Conservation (phyloP, 208 protist genomes). For the Tritrichomonas musculus region DNA sequence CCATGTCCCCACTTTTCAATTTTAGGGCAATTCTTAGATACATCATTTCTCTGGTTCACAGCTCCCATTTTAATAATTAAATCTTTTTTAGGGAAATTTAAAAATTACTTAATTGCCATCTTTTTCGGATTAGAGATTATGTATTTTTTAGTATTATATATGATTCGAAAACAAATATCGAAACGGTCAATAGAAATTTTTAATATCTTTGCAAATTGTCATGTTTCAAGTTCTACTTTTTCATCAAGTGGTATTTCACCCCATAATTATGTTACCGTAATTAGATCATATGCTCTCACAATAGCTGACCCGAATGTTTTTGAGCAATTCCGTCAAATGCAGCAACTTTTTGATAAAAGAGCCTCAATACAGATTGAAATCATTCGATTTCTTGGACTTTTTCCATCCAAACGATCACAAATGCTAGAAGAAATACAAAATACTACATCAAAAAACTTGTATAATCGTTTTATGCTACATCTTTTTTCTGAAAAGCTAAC, state of each 20-base stretch:
- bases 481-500: background rate
- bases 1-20: background rate
- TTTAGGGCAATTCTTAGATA: background rate
- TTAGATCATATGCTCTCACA: background rate
- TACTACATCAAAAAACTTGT: background rate
- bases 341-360: background rate
- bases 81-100: background rate
- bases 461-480: background rate
- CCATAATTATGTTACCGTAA: background rate
- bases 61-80: background rate
- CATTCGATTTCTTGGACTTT: background rate
- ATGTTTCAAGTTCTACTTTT: background rate
- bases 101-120: background rate
- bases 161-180: background rate
- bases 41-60: background rate
- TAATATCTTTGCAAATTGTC: background rate
- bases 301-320: background rate
- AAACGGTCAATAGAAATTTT: background rate
- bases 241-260: background rate
- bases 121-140: background rate
- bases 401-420: background rate
- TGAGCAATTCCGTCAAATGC: background rate
- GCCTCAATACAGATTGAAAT: background rate
- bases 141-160: background rate
- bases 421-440: conserved; percentile 5